Base-by-base conservation (phyloP, 768 basidiomycete species). In the Heimioporus sp. region DNA sequence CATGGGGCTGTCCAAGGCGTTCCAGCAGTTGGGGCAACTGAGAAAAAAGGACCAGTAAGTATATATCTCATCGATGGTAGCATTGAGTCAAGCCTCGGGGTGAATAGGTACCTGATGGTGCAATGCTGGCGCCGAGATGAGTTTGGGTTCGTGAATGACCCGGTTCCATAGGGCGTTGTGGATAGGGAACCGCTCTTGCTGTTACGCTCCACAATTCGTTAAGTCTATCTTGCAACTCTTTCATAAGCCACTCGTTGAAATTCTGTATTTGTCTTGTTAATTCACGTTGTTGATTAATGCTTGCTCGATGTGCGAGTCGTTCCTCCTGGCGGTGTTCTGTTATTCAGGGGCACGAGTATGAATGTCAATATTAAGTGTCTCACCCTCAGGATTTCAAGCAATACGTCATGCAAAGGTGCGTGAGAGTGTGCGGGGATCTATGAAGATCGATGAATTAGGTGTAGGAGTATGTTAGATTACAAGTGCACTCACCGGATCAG, bases 331-430 rank as follows among this genome's bases (percentile, higher is more conserved):
- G 35, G 31, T 30, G 9, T 47, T 28, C 24, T 5, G 24, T 28
- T 28, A 28, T 28, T 28, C 24, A 28, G 5, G 5, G 24, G 28
- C 21, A 19, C 10, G 19, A 21, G 17, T 2, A 37, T 10, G 35
- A 10, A 3, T n/a, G 19, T 16, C 17, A 11, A 19, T 16, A 17
- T 30, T 20, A 47, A n/a, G 19, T 28, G 13, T 41, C 21, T 54
- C 31, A 55, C 54, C 35, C 46, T 55, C 12, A 55, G 1, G 8
- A 54, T 35, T 37, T 55, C 52, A 21, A 55, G 36, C 7, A 55
- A 12, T 7, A 30, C 19, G 12, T 54, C 54, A 7, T 55, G 21
- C 15, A 47, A 15, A 28, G 30, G 51, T 10, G 12, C n/a, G 19
- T 54, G 44, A 20, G 32, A 36, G 13, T 43, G 52, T 30, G 37